Percentiles rank a stretch among this genome's conserved stretches.
Evolutionary conservation across 192 early-diverging fungal species (phyloP).

Genomic region (Coemansia sp.): DNA sequence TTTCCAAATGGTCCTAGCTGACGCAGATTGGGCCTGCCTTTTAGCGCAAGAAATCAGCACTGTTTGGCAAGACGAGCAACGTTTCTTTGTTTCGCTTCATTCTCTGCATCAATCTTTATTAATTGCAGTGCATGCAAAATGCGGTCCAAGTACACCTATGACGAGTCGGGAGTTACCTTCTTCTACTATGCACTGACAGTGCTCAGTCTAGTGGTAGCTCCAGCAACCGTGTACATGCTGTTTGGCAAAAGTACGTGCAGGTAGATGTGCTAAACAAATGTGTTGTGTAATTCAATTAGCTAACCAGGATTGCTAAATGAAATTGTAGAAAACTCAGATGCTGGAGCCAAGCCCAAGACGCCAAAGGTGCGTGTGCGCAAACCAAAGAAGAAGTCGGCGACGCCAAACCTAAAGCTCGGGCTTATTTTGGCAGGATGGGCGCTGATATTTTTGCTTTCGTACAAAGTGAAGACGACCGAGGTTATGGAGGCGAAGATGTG

Average conservation of each 20-base stretch:
- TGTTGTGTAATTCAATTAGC: neutral
- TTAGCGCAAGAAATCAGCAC: neutral
- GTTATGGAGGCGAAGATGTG: constrained; percentile 68
- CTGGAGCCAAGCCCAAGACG: constrained; percentile 43
- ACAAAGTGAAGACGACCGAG: constrained; percentile 59
- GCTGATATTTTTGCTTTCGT: constrained; percentile 48
- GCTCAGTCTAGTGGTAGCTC: constrained; percentile 78
- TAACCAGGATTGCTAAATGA: neutral
- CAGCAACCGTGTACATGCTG: constrained; percentile 62
- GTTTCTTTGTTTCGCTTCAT: neutral
- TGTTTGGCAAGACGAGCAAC: neutral
- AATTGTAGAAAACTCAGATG: constrained; percentile 21
- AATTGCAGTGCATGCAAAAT: constrained; percentile 42
- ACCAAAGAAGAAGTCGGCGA: constrained; percentile 27
- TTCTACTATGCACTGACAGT: constrained; percentile 90
- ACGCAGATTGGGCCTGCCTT: neutral
- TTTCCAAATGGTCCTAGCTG: neutral
- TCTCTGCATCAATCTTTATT: constrained; percentile 7
- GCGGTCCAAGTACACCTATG: constrained; percentile 84
- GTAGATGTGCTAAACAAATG: neutral
- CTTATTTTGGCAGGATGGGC: constrained; percentile 46
- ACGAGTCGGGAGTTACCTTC: constrained; percentile 92
- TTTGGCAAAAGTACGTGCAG: constrained; percentile 31
- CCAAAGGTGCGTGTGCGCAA: constrained; percentile 41
- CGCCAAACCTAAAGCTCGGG: constrained; percentile 33